Conservation (phyloP, 1,284 basidiomycete genomes). For the Sanguinoderma infundibulare region DNA sequence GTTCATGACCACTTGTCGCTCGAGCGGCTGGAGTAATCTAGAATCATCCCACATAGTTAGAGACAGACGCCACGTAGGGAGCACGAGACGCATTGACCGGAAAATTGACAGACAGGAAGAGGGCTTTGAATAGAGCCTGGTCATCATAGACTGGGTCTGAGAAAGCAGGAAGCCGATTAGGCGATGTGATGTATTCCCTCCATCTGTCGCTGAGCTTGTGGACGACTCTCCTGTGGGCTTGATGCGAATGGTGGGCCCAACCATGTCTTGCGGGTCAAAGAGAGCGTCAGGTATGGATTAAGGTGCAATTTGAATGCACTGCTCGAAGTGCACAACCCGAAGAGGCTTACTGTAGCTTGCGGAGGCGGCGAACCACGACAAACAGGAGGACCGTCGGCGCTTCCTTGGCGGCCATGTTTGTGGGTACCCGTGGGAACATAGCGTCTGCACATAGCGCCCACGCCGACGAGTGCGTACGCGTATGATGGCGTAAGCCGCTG, state of each 20-base stretch:
- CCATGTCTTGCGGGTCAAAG: constrained; percentile 7
- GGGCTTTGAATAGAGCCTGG: constrained; percentile 86
- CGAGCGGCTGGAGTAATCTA: constrained; percentile 85
- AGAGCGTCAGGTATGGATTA: not conserved
- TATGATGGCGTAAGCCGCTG: not conserved
- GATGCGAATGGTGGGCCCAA: constrained; percentile 22
- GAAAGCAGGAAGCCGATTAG: constrained; percentile 85
- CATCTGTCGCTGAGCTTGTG: constrained; percentile 12
- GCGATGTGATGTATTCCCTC: constrained; percentile 50
- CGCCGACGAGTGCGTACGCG: not conserved
- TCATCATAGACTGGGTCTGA: constrained; percentile 85
- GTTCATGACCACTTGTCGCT: constrained; percentile 91
- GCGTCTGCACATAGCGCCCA: not conserved
- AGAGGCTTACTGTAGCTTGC: not conserved
- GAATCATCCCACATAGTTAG: constrained; percentile 17
- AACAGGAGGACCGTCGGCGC: not conserved
- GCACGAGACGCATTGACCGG: constrained; percentile 54
- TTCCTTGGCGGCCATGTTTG: not conserved
- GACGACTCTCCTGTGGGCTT: constrained; percentile 14
- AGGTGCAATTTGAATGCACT: not conserved
- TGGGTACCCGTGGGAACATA: not conserved
- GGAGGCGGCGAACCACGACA: constrained; percentile 5
- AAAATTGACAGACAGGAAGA: constrained; percentile 95
- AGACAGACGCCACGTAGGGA: constrained; percentile 6
- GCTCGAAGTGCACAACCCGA: not conserved